Conservation (phyloP, 805 yeast species). For the Yarrowia hollandica region DNA sequence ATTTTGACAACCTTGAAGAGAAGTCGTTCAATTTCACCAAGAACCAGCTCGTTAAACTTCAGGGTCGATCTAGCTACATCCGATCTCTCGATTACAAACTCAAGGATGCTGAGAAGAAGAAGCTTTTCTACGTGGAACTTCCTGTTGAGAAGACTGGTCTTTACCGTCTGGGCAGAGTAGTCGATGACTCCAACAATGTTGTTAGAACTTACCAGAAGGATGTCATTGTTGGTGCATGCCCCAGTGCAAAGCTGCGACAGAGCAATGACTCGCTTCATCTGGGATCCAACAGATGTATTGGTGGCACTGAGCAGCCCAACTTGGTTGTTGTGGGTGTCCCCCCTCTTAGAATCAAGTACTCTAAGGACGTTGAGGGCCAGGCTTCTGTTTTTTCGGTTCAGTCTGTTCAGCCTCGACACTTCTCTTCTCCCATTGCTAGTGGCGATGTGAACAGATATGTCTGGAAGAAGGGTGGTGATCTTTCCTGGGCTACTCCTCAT, state of each 20-base stretch:
- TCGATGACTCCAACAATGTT: constrained; percentile 59
- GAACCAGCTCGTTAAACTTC: constrained; percentile 51
- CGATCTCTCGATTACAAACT: constrained; percentile 25
- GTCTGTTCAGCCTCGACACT: constrained; percentile 51
- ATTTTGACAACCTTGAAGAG: constrained; percentile 53
- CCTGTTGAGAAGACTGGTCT: constrained; percentile 71
- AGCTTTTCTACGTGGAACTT: constrained; percentile 55
- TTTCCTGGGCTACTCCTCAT: constrained; percentile 43
- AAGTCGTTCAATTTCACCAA: constrained; percentile 55
- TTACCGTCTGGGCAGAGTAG: constrained; percentile 68
- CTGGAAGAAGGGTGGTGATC: constrained; percentile 33
- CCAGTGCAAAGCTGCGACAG: constrained; percentile 58
- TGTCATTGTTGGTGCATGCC: constrained; percentile 73
- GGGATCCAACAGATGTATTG: constrained; percentile 59
- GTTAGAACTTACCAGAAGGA: constrained; percentile 63
- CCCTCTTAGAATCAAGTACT: constrained; percentile 64
- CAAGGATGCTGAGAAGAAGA: constrained; percentile 25
- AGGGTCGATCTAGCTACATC: constrained; percentile 29
- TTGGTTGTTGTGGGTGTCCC: constrained; percentile 72
- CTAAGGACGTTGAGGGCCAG: constrained; percentile 40
- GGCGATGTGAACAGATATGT: constrained; percentile 33
- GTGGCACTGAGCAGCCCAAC: constrained; percentile 52
- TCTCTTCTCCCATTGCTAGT: constrained; percentile 40
- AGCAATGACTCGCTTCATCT: constrained; percentile 40
- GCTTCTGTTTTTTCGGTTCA: constrained; percentile 48